These are phyloP conservation scores for Cercophora newfieldiana DNA, from an alignment of 495 filamentous ascomycete genomes.

Conservation along the genomic window DNA sequence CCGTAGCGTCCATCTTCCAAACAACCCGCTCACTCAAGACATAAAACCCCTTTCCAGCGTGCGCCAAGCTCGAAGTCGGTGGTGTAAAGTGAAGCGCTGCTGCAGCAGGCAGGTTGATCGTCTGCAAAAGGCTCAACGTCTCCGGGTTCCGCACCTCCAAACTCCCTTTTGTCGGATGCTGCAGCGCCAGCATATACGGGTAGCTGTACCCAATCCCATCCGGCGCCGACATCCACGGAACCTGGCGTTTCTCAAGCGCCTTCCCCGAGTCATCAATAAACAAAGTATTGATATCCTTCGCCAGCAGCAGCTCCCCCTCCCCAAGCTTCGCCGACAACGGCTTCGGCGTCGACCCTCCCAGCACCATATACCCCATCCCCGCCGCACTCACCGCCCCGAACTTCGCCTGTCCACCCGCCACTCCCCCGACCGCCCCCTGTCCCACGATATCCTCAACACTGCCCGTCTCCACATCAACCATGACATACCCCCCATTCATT, in stretches of 20 bases:
- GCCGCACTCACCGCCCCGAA: slow-evolving; percentile 58
- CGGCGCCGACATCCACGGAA: slow-evolving; percentile 87
- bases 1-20: slow-evolving; percentile 93
- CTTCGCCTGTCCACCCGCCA: slow-evolving; percentile 64
- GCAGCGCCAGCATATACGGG: slow-evolving; percentile 87
- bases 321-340: slow-evolving; percentile 80
- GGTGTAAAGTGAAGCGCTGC: slow-evolving; percentile 88
- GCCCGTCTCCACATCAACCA: slow-evolving; percentile 78
- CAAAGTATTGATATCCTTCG: slow-evolving; percentile 93
- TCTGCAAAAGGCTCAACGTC: slow-evolving; percentile 83
- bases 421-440: slow-evolving; percentile 71
- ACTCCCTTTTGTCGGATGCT: slow-evolving; percentile 77
- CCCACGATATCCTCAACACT: slow-evolving; percentile 74
- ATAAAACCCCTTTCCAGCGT: slow-evolving; percentile 92
- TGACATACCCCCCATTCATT: slow-evolving; percentile 81
- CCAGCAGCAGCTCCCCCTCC: slow-evolving; percentile 81
- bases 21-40: slow-evolving; percentile 84
- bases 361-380: slow-evolving; percentile 93
- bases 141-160: slow-evolving; percentile 93
- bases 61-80: slow-evolving; percentile 85
- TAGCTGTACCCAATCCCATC: slow-evolving; percentile 93
- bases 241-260: slow-evolving; percentile 77
- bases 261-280: slow-evolving; percentile 86
- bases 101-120: slow-evolving; percentile 75
- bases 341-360: slow-evolving; percentile 86